Evolutionary conservation across 306 rosid species (phyloP), one percentile per base, ranked within the genome.

Genomic region (Astragalus membranaceus): DNA sequence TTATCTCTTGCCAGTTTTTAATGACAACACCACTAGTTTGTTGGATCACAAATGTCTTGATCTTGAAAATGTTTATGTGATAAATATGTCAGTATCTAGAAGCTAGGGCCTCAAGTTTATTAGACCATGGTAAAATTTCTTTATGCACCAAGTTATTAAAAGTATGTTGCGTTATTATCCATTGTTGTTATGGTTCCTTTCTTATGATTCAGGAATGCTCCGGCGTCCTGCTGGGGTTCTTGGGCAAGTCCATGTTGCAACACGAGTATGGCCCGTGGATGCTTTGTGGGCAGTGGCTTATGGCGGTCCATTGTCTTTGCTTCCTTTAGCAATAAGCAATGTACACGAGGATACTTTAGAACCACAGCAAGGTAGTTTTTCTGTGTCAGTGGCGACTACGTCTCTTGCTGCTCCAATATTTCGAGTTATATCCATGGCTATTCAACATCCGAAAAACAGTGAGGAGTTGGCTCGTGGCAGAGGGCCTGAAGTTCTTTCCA

Each of bases 201-300:
- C 7, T 80, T 30, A 51, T 80, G 57, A 75, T 84, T 74, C 85
- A 94, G 99, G 99, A 69, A 49, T 70, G 70, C 87, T 83, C 60
- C 90, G 97, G 69, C 90, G 99, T 77, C 97, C 99, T 11, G 99
- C 99, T 59, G 99, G 88, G 88, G 92, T 91, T 65, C 99, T 94
- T 63, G 99, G 99, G 77, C 99, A 91, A 85, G 96, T 94, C 72
- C 89, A 94, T 77, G 92, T 91, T 86, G 96, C 96, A 39, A 81
- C 85, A 47, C 83, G 99, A 50, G 85, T 87, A 85, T 82, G 91
- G 49, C 97, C 97, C 8, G 88, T 74, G 57, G 95, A 88, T 56
- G 95, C 96, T 47, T 73, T 94, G 76, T 94, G 99, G 99, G 99
- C 99, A 74, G 83, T 91, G 75, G 90, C 97, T 35, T 87, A 87